Percentiles rank a stretch among this genome's conserved stretches.
phyloP scores from a whole-genome alignment of 345 rosid genomes.

The Brassica juncea region DNA sequence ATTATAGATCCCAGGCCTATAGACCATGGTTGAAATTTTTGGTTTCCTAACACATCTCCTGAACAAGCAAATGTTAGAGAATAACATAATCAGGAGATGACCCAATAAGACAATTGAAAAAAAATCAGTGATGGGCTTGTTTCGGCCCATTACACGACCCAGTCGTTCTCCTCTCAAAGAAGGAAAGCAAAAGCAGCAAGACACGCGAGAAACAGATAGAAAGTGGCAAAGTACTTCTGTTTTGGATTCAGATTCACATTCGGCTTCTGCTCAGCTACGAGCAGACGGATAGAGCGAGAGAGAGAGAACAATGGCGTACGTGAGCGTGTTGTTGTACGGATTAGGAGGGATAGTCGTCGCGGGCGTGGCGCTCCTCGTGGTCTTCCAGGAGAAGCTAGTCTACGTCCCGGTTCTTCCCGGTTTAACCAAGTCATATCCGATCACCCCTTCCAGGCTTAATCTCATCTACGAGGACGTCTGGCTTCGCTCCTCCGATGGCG shows the following conservation, averaged over 20 bases:
- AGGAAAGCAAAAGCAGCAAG: background rate
- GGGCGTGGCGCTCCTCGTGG: conserved; percentile 90
- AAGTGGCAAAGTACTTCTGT: background rate
- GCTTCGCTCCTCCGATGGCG: conserved; percentile 92
- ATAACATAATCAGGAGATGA: background rate
- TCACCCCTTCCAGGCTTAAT: conserved; percentile 78
- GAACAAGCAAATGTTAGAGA: too few species aligned
- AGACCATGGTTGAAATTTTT: background rate
- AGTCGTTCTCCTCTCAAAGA: background rate
- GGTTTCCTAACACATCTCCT: background rate
- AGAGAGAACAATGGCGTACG: conserved; percentile 66
- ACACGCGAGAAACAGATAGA: background rate
- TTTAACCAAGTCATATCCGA: conserved; percentile 76
- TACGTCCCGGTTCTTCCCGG: conserved; percentile 97
- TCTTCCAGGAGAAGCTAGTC: conserved; percentile 89
- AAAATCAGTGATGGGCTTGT: background rate
- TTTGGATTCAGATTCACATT: conserved; percentile 20
- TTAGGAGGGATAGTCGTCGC: conserved; percentile 83
- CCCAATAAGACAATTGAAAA: background rate
- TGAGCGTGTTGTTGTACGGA: conserved; percentile 75
- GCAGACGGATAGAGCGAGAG: background rate
- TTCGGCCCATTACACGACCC: conserved; percentile 17
- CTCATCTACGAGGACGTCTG: conserved; percentile 90
- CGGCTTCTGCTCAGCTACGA: background rate
- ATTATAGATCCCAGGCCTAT: background rate